A percentile compares a stretch with the other conserved stretches of the same genome.
phyloP scores from a whole-genome alignment of 768 basidiomycete species.

The Rubroboletus satanas region DNA sequence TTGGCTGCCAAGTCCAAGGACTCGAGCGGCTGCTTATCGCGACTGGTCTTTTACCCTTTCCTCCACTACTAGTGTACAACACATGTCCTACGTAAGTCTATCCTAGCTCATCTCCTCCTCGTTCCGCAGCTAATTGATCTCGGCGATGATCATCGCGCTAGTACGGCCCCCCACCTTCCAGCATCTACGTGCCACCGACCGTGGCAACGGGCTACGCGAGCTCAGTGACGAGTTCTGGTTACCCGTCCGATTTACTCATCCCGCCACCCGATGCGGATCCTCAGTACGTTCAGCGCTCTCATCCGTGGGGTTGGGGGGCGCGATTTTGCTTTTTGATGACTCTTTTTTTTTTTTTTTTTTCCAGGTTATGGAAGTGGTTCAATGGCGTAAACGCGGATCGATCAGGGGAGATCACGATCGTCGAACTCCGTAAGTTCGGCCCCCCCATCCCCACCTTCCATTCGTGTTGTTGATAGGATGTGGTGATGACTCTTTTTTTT shows the following conservation, averaged over 20 bases:
- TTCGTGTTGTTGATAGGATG: neutral
- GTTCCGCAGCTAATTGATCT: neutral
- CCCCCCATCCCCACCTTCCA: neutral
- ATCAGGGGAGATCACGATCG: constrained; percentile 61
- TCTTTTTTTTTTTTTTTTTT: neutral
- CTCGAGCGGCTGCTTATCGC: constrained; percentile 9
- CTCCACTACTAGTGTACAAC: neutral
- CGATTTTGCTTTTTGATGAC: too few species aligned
- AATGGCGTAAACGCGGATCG: constrained; percentile 61
- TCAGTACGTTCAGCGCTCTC: constrained; percentile 45
- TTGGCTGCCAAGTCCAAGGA: neutral
- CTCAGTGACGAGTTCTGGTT: neutral
- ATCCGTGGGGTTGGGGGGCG: neutral
- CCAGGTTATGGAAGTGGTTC: constrained; percentile 75
- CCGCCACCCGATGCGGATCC: constrained; percentile 61
- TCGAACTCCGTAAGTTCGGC: constrained; percentile 60
- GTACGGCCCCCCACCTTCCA: constrained; percentile 8
- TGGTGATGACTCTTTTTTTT: neutral
- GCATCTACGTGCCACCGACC: constrained; percentile 2
- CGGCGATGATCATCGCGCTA: neutral
- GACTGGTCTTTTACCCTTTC: neutral
- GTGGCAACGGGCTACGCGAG: neutral
- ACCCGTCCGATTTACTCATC: neutral
- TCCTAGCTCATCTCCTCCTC: neutral
- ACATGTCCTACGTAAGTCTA: constrained; percentile 24